phyloP scores from a whole-genome alignment of 345 rosid species.

The Gynandropsis gynandra region DNA sequence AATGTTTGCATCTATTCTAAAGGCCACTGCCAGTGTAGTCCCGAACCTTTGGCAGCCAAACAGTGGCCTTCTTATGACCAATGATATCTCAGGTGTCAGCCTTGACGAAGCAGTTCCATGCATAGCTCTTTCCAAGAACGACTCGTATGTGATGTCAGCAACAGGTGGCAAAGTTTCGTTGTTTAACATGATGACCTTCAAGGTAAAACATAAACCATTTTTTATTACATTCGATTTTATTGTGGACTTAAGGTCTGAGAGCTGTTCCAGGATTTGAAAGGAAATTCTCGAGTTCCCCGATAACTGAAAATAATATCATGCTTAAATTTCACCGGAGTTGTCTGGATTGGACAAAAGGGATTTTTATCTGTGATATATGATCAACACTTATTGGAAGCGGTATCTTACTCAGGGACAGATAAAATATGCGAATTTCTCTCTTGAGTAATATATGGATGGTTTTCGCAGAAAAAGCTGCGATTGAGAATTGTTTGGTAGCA shows the following conservation, averaged over 20 bases:
- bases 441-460: too few relatives aligned
- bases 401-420: too few relatives aligned
- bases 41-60: conserved; percentile 82
- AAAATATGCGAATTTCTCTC: too few relatives aligned
- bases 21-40: conserved; percentile 59
- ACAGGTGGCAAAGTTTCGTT: conserved; percentile 48
- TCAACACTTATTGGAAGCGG: too few relatives aligned
- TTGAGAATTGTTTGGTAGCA: too few relatives aligned
- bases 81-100: conserved; percentile 53
- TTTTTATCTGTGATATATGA: too few relatives aligned
- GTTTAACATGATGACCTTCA: conserved; percentile 57
- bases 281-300: too few relatives aligned
- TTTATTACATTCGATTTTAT: not conserved
- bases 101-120: conserved; percentile 44
- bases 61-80: conserved; percentile 67
- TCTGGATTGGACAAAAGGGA: too few relatives aligned
- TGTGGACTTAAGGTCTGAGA: not conserved
- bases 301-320: too few relatives aligned
- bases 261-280: too few relatives aligned
- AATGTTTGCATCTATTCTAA: conserved; percentile 3
- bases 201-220: conserved; percentile 22
- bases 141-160: conserved; percentile 56
- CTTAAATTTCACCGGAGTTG: too few relatives aligned
- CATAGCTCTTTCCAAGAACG: conserved; percentile 52
- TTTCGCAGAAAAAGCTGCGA: too few relatives aligned